Percentiles rank a stretch among this genome's conserved stretches.
These are phyloP conservation scores for Penicillium sp. DNA, from an alignment of 2,329 filamentous ascomycete species.

Conservation along the genomic window DNA sequence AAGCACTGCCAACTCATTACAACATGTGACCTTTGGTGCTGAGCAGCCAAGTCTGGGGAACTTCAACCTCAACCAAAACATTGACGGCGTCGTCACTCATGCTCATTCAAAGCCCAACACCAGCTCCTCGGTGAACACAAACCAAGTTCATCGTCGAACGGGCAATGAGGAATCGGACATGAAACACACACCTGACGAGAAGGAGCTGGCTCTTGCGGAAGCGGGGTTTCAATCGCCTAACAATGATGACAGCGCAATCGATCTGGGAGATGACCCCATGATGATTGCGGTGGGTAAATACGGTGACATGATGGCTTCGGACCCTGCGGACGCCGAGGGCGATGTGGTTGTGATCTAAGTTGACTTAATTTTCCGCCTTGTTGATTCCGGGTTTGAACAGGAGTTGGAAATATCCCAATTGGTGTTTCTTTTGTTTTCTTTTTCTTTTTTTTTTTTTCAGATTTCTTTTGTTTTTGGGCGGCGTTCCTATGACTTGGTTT, in stretches of 20 bases:
- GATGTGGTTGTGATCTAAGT: conserved; percentile 44
- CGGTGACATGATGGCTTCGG: conserved; percentile 43
- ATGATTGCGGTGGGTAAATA: conserved; percentile 43
- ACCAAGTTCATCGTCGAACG: conserved; percentile 13
- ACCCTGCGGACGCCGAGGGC: conserved; percentile 43
- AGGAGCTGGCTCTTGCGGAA: conserved; percentile 47
- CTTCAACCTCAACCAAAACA: conserved; percentile 21
- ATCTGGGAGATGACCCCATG: conserved; percentile 51
- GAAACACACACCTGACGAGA: conserved; percentile 23
- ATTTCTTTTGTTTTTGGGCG: conserved; percentile 19
- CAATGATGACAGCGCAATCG: conserved; percentile 70
- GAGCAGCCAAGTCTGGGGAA: conserved; percentile 22
- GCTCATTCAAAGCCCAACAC: conserved; percentile 20
- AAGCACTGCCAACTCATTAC: conserved; percentile 39
- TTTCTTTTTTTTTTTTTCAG: conserved; percentile 18
- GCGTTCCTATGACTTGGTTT: conserved; percentile 17
- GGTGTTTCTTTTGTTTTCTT: conserved; percentile 18
- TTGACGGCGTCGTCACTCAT: conserved; percentile 11
- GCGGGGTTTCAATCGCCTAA: conserved; percentile 30
- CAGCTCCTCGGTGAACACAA: conserved; percentile 16
- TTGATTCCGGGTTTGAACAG: conserved; percentile 16
- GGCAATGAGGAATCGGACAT: conserved; percentile 18
- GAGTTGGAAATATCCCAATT: conserved; percentile 24
- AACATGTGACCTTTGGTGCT: conserved; percentile 22
- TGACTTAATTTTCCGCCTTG: conserved; percentile 13